Evolutionary conservation across 768 basidiomycete genomes (phyloP).

Genomic region (Leccinum incarnatum): DNA sequence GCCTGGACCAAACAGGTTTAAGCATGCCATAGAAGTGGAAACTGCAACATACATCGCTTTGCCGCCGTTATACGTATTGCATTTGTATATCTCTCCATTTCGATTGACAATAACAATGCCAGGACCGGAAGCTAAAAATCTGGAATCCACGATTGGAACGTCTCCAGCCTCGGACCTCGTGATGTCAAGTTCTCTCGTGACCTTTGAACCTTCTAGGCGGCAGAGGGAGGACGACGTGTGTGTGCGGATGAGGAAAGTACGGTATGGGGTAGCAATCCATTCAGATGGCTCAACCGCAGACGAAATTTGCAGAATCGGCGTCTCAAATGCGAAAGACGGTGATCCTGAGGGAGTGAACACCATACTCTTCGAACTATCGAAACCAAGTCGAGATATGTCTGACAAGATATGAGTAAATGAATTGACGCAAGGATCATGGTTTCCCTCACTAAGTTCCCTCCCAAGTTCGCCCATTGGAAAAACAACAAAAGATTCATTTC

Average conservation of each 20-base stretch:
- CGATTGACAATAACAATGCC: slow-evolving; percentile 47
- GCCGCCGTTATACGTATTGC: slow-evolving; percentile 35
- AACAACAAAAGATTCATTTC: slow-evolving; percentile 35
- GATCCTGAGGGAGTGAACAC: slow-evolving; percentile 36
- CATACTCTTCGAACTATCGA: slow-evolving; percentile 15
- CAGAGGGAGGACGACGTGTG: slow-evolving; percentile 43
- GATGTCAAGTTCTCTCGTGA: slow-evolving; percentile 38
- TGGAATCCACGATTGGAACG: slow-evolving; percentile 47
- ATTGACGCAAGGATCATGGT: not conserved
- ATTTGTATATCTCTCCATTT: slow-evolving; percentile 50
- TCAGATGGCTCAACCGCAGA: slow-evolving; percentile 28
- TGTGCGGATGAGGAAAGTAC: slow-evolving; percentile 42
- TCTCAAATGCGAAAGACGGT: slow-evolving; percentile 50
- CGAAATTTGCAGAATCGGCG: slow-evolving; percentile 66
- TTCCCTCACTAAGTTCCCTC: slow-evolving; percentile 56
- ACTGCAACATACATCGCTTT: slow-evolving; percentile 40
- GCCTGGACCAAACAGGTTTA: slow-evolving; percentile 17
- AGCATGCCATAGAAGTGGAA: not conserved
- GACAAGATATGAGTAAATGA: slow-evolving; percentile 6
- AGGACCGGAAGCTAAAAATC: slow-evolving; percentile 32
- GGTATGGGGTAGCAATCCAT: slow-evolving; percentile 14
- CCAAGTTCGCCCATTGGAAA: slow-evolving; percentile 67
- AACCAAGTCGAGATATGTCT: slow-evolving; percentile 52
- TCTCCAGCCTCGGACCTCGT: slow-evolving; percentile 40
- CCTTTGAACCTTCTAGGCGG: slow-evolving; percentile 22